Conservation (phyloP, 2,329 filamentous ascomycete genomes). For the Blastomyces parvus region DNA sequence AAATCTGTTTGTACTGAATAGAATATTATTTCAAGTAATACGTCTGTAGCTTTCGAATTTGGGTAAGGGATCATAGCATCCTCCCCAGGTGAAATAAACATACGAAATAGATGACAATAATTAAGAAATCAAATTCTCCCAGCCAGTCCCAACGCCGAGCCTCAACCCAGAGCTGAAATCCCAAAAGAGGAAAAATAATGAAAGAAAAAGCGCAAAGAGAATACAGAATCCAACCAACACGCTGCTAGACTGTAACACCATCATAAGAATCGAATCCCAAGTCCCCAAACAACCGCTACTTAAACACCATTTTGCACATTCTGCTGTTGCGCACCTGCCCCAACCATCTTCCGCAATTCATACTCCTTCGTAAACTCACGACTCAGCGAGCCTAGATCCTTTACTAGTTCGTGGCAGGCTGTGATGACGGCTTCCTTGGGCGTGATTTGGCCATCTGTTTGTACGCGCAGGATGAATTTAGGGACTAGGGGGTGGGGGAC, state of each 20-base stretch:
- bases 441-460: constrained; percentile 79
- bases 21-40: too few species aligned
- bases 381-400: constrained; percentile 67
- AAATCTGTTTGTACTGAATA: too few species aligned
- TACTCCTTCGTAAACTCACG: constrained; percentile 89
- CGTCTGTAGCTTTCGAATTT: too few species aligned
- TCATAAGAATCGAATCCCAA: neutral
- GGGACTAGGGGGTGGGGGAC: constrained; percentile 39
- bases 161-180: neutral
- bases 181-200: neutral
- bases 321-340: constrained; percentile 46
- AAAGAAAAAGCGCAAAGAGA: neutral
- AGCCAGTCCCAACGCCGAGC: neutral
- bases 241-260: neutral
- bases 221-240: neutral
- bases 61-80: too few species aligned
- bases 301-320: constrained; percentile 18
- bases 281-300: neutral
- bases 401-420: constrained; percentile 72
- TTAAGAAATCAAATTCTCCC: neutral
- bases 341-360: constrained; percentile 77
- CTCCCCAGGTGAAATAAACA: too few species aligned
- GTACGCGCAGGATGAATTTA: constrained; percentile 66
- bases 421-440: constrained; percentile 82
- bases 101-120: too few species aligned